A percentile compares a stretch with the other conserved stretches of the same genome.
Conservation (phyloP, 768 basidiomycete species). For the Chalciporus sphaerocephalus region DNA sequence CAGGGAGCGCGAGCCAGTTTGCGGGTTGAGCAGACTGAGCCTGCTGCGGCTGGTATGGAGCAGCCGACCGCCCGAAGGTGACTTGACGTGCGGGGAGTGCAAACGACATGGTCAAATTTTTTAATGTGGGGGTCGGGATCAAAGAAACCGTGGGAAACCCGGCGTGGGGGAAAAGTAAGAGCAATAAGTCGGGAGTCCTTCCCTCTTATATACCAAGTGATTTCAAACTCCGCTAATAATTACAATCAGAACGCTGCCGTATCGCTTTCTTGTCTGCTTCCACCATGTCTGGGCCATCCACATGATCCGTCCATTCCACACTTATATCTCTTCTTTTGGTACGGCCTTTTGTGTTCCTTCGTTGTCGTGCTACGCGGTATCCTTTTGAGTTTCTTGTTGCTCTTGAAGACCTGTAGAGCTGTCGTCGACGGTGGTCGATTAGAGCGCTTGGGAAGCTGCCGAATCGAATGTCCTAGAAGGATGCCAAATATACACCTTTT, state of each 20-base stretch:
- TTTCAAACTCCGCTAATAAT: conserved; percentile 31
- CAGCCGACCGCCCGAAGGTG: conserved; percentile 66
- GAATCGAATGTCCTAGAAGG: conserved; percentile 27
- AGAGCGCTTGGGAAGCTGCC: conserved; percentile 1
- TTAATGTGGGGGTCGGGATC: conserved; percentile 18
- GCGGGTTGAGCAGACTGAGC: conserved; percentile 34
- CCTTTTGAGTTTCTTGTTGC: background rate
- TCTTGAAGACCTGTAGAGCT: background rate
- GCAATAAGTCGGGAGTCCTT: conserved; percentile 10
- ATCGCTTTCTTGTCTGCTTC: conserved; percentile 22
- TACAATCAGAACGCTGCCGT: conserved; percentile 10
- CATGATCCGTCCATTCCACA: conserved; percentile 12
- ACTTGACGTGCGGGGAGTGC: conserved; percentile 75
- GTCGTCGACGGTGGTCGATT: background rate
- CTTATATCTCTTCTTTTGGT: background rate
- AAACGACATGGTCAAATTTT: conserved; percentile 43
- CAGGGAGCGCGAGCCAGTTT: conserved; percentile 57
- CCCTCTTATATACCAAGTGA: conserved; percentile 25
- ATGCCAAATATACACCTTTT: conserved; percentile 11
- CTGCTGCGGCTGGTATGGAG: conserved; percentile 41
- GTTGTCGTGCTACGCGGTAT: no score
- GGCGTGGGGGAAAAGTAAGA: conserved; percentile 23
- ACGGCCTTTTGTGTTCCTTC: background rate
- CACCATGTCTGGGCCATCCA: conserved; percentile 14
- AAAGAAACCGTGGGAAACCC: conserved; percentile 27